Conservation (phyloP, 2,329 filamentous ascomycete species). For the Cadophora sp. region DNA sequence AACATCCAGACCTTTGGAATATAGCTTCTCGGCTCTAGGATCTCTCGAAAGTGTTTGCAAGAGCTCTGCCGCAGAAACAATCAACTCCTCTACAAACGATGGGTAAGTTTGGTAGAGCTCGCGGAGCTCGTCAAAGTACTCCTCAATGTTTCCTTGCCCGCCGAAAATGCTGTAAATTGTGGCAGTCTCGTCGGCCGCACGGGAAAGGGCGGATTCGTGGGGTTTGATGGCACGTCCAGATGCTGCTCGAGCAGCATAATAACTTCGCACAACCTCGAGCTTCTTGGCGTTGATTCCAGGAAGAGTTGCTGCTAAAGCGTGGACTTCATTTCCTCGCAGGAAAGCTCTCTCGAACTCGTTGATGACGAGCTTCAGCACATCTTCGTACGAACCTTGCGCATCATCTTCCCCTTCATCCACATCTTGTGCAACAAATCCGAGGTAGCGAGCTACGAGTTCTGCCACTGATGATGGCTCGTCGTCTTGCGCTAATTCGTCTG, state of each 20-base stretch:
- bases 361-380: constrained; percentile 89
- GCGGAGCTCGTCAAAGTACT: constrained; percentile 97
- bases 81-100: constrained; percentile 85
- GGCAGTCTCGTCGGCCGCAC: constrained; percentile 85
- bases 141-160: constrained; percentile 98
- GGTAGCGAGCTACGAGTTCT: constrained; percentile 91
- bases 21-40: constrained; percentile 90
- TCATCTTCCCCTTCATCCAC: constrained; percentile 94
- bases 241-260: constrained; percentile 88
- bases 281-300: constrained; percentile 95
- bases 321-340: constrained; percentile 93
- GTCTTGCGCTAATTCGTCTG: constrained; percentile 96
- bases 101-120: constrained; percentile 92
- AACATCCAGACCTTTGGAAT: constrained; percentile 95
- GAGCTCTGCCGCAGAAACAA: constrained; percentile 81
- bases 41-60: constrained; percentile 86
- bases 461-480: constrained; percentile 97
- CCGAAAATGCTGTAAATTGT: constrained; percentile 94
- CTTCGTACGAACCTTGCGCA: constrained; percentile 84
- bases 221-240: constrained; percentile 86
- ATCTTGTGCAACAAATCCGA: constrained; percentile 87
- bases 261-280: constrained; percentile 84
- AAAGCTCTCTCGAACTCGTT: constrained; percentile 98
- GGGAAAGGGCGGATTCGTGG: constrained; percentile 91
- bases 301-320: constrained; percentile 83